Percentiles rank a stretch among this genome's conserved stretches.
These are phyloP conservation scores for Astragalus glycyphyllos DNA, from an alignment of 306 rosid species.

Conservation along the genomic window DNA sequence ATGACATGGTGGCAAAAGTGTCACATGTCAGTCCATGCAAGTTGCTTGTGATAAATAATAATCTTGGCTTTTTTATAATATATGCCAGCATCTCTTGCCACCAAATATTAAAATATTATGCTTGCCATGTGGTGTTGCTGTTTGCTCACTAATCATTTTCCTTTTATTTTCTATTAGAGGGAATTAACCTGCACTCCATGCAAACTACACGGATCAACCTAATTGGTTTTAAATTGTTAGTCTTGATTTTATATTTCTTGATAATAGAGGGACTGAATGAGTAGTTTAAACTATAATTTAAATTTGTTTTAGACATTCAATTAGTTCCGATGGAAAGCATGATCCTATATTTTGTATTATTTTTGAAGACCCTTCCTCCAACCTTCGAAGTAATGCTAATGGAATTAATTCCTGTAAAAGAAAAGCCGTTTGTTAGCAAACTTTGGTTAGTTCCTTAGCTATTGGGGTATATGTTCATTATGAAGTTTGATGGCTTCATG, in stretches of 20 bases:
- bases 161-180: not conserved
- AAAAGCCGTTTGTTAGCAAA: not conserved
- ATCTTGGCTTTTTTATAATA: not conserved
- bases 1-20: constrained; percentile 13
- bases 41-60: not conserved
- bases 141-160: not conserved
- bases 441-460: not conserved
- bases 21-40: not conserved
- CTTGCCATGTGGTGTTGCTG: constrained; percentile 1
- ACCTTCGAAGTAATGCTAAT: not conserved
- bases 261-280: not conserved
- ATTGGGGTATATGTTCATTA: not conserved
- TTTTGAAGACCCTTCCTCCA: not conserved
- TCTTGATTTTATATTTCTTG: not conserved
- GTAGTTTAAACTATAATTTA: constrained; percentile 10
- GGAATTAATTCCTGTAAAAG: not conserved
- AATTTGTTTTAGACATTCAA: not conserved
- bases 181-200: not conserved
- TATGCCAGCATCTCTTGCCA: not conserved
- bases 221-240: not conserved
- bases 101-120: not conserved
- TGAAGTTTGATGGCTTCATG: not conserved
- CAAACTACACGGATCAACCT: not conserved
- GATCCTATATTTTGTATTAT: constrained; percentile 7
- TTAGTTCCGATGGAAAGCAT: not conserved